Base-by-base conservation (phyloP, 1,284 basidiomycete species). In the Vanrija sp. region DNA sequence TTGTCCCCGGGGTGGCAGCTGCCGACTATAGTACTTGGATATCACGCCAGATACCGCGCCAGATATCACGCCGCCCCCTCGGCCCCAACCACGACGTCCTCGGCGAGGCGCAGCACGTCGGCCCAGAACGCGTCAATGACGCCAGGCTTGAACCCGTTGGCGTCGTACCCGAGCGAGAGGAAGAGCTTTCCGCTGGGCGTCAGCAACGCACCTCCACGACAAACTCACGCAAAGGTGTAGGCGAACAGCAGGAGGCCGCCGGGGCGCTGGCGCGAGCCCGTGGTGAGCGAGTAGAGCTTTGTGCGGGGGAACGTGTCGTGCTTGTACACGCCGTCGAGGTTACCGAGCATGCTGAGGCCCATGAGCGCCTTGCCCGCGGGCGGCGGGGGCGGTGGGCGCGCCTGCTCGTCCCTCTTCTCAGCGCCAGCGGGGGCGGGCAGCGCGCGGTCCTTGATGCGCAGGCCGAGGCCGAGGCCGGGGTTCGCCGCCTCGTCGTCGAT, bases 281-380 rank as follows among this genome's bases (percentile, higher is more conserved):
- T 89, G 20, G 86, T 89, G 22, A 89, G 77, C 15, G 82, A 83
- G 59, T 85, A 81, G 27, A 89, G 75, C 19, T 58, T 31, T 72
- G 83, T 69, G 0, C 76, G 66, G 10, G 80, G 78, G 74, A 82
- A 88, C 0, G 68, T 59, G 12, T 77, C 73, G 67, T 88, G 86
- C 57, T 83, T 81, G 75, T 89, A 91, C 20, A 85, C 85, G 4
- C 80, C 84, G 67, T 90, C 88, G 44, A 89, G 77, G 66, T 88
- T 89, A 2, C 87, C 87, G 35, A 89, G 79, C 54, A 90, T 78
- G 9, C 86, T 88, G 38, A 89, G 73, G 0, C 87, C 88, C 51
- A 89, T 79, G 45, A 89, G 78, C 6, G 85, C 86, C 38, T 46
- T 48, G 15, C 60, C 56, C 3, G 76, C 20, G 1, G 53, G 49